Evolutionary conservation across 169 alveolate species (phyloP).

Genomic region (Eimeria falciformis): DNA sequence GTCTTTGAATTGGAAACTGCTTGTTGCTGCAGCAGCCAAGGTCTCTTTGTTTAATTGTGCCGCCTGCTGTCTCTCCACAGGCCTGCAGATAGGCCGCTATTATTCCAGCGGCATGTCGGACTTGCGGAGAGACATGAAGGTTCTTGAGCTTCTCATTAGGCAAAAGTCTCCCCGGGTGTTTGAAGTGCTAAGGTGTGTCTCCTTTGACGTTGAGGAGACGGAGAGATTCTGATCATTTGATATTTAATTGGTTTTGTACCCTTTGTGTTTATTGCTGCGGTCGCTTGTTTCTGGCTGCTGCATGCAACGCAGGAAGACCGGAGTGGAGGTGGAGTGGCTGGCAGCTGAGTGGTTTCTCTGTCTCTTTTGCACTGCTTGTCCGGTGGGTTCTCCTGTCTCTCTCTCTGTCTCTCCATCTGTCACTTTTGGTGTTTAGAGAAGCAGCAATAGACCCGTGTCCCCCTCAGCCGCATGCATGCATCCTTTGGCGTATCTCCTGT

Average conservation of each 20-base stretch:
- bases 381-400: conserved; percentile 78
- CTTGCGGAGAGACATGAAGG: conserved; percentile 87
- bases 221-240: neutral
- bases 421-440: neutral
- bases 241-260: neutral
- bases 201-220: neutral
- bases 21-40: too few relatives aligned
- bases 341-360: conserved; percentile 91
- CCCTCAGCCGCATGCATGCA: neutral
- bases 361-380: conserved; percentile 86
- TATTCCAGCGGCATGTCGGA: conserved; percentile 89
- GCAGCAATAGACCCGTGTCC: neutral
- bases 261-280: neutral
- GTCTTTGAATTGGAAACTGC: too few relatives aligned
- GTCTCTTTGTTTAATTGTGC: too few relatives aligned
- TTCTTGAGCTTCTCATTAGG: conserved; percentile 84
- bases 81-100: conserved; percentile 81
- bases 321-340: conserved; percentile 87
- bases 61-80: neutral
- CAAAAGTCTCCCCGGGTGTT: conserved; percentile 83
- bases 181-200: conserved; percentile 83
- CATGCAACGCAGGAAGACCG: conserved; percentile 80
- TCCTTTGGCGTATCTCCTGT: neutral
- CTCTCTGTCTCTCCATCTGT: neutral
- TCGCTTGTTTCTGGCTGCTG: conserved; percentile 1